Percentiles rank a stretch among this genome's conserved stretches.
Evolutionary conservation across 768 basidiomycete genomes (phyloP).

Genomic region (Leccinum disarticulatum): DNA sequence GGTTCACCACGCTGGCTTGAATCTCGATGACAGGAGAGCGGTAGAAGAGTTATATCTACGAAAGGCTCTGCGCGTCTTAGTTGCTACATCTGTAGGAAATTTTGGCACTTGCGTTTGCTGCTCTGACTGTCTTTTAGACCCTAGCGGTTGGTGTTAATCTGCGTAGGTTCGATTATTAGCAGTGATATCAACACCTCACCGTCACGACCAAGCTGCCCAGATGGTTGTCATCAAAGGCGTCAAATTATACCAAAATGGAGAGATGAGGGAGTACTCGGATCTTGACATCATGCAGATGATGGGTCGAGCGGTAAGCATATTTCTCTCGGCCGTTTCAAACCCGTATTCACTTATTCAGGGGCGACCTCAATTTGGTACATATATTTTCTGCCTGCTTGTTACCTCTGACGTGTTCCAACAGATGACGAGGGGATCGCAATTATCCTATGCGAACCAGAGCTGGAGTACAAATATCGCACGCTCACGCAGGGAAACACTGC

Average conservation of each 20-base stretch:
- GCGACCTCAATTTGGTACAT: constrained; percentile 83
- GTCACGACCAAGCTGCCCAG: constrained; percentile 66
- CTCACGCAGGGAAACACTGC: constrained; percentile 70
- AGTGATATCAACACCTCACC: neutral
- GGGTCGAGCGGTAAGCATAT: constrained; percentile 73
- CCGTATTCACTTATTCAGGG: constrained; percentile 46
- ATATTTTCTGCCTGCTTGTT: neutral
- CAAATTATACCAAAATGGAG: constrained; percentile 68
- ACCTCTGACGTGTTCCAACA: constrained; percentile 26
- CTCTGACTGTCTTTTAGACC: constrained; percentile 52
- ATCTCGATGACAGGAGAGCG: constrained; percentile 63
- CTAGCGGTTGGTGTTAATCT: constrained; percentile 96
- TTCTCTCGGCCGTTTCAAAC: neutral
- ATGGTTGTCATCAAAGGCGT: constrained; percentile 94
- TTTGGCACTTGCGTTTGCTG: neutral
- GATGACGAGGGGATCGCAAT: constrained; percentile 84
- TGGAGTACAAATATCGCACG: constrained; percentile 69
- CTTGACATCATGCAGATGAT: constrained; percentile 96
- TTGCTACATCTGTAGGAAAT: constrained; percentile 76
- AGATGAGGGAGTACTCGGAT: constrained; percentile 81
- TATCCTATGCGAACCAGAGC: constrained; percentile 74
- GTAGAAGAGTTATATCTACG: constrained; percentile 75
- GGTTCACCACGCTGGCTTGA: constrained; percentile 89
- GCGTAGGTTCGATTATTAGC: constrained; percentile 48
- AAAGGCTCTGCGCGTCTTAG: constrained; percentile 62